Conservation (phyloP, 1,139 yeast genomes). For the Lodderomyces margitis region DNA sequence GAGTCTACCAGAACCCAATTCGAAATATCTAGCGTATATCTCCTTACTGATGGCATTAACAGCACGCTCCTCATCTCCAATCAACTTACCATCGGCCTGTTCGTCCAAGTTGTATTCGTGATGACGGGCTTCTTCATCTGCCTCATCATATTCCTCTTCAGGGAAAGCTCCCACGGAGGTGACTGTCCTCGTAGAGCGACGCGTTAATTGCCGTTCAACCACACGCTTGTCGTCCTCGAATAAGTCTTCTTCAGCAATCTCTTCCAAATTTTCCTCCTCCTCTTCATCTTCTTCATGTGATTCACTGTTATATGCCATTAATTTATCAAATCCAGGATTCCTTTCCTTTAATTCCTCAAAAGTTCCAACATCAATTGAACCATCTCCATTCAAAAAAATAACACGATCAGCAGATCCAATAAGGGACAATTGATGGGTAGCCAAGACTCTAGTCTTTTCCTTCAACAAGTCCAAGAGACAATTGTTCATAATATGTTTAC, state of each 20-base stretch:
- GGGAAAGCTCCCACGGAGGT: constrained; percentile 6
- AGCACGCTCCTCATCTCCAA: constrained; percentile 36
- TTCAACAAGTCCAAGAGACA: constrained; percentile 36
- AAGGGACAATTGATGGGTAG: constrained; percentile 47
- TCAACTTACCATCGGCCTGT: constrained; percentile 29
- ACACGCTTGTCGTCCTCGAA: constrained; percentile 20
- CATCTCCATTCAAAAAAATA: constrained; percentile 45
- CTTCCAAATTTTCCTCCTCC: constrained; percentile 15
- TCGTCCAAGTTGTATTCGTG: constrained; percentile 24
- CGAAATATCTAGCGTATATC: constrained; percentile 45
- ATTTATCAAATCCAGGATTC: constrained; percentile 45
- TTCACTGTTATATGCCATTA: constrained; percentile 45
- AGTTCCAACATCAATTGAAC: constrained; percentile 37
- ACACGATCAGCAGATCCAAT: constrained; percentile 42
- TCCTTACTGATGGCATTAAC: constrained; percentile 33
- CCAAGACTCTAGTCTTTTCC: constrained; percentile 42
- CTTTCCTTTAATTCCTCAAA: constrained; percentile 32
- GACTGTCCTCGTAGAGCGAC: constrained; percentile 8
- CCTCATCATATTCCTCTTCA: constrained; percentile 13
- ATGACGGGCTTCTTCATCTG: constrained; percentile 22
- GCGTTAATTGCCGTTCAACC: constrained; percentile 21
- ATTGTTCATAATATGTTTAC: constrained; percentile 41
- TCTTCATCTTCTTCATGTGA: constrained; percentile 25
- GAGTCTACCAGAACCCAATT: constrained; percentile 54
- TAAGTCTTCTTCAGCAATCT: constrained; percentile 17